Evolutionary conservation across 805 yeast genomes (phyloP).

Genomic region (Kazachstania taianensis): DNA sequence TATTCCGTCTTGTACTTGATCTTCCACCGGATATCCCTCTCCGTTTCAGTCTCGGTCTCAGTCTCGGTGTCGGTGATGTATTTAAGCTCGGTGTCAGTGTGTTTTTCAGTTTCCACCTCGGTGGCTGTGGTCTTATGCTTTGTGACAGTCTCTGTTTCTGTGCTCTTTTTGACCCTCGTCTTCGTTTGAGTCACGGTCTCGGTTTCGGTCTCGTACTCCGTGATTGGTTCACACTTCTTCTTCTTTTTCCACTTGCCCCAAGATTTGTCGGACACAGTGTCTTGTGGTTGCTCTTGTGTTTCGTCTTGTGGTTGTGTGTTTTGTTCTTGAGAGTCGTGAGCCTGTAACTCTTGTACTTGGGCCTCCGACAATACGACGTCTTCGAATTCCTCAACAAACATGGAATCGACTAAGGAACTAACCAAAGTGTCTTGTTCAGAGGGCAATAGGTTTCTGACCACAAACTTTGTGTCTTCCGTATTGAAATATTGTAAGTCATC

Average conservation of each 20-base stretch:
- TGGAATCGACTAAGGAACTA: too few relatives aligned
- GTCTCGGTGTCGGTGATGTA: constrained; percentile 3
- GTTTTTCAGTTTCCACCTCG: not conserved
- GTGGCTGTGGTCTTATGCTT: constrained; percentile 3
- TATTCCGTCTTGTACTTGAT: constrained; percentile 8
- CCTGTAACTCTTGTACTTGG: too few relatives aligned
- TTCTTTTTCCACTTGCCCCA: too few relatives aligned
- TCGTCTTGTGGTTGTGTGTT: not conserved
- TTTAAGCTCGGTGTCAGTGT: too few relatives aligned
- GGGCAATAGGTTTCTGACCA: constrained; percentile 8
- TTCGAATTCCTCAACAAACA: too few relatives aligned
- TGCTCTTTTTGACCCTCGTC: not conserved
- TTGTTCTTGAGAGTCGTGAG: too few relatives aligned
- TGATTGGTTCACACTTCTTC: constrained; percentile 2
- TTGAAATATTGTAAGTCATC: constrained; percentile 3
- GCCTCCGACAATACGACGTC: too few relatives aligned
- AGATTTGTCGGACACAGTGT: too few relatives aligned
- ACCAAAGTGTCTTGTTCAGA: constrained; percentile 7
- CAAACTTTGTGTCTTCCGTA: constrained; percentile 3
- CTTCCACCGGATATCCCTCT: constrained; percentile 7
- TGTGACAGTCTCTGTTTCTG: constrained; percentile 7
- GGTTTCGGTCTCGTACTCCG: constrained; percentile 5
- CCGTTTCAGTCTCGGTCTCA: constrained; percentile 8
- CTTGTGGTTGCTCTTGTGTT: not conserved
- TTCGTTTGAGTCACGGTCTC: constrained; percentile 5